A percentile compares a stretch with the other conserved stretches of the same genome.
Evolutionary conservation across 768 basidiomycete species (phyloP).

Genomic region (Boletus coccyginus): DNA sequence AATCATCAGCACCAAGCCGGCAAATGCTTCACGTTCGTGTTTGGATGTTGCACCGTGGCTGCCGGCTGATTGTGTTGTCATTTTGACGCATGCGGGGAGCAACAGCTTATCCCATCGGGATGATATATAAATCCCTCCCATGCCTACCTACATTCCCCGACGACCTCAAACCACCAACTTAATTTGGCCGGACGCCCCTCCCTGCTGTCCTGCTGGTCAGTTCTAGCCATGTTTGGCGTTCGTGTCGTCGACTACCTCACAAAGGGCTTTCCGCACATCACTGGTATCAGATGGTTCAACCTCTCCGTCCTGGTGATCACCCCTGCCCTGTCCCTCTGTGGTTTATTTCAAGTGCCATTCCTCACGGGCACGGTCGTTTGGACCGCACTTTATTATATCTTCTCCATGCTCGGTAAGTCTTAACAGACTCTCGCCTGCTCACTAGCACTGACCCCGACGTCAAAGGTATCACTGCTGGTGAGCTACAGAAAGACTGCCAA

Average conservation of each 20-base stretch:
- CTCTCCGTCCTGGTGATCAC: slow-evolving; percentile 66
- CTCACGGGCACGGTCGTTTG: slow-evolving; percentile 57
- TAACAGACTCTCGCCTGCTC: slow-evolving; percentile 2
- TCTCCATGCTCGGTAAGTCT: slow-evolving; percentile 76
- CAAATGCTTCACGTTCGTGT: slow-evolving; percentile 11
- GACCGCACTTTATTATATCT: slow-evolving; percentile 70
- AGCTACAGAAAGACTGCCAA: neutral
- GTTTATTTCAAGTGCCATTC: slow-evolving; percentile 48
- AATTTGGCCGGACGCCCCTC: neutral
- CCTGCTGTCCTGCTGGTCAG: slow-evolving; percentile 2
- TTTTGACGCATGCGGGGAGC: slow-evolving; percentile 13
- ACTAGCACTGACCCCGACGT: slow-evolving; percentile 10
- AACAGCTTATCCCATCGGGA: slow-evolving; percentile 20
- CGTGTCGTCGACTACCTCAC: slow-evolving; percentile 15
- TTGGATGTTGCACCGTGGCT: slow-evolving; percentile 19
- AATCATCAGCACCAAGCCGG: slow-evolving; percentile 1
- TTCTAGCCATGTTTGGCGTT: slow-evolving; percentile 6
- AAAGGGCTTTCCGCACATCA: slow-evolving; percentile 44
- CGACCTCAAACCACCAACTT: slow-evolving; percentile 10
- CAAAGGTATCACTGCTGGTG: slow-evolving; percentile 53
- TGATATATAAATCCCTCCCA: slow-evolving; percentile 26
- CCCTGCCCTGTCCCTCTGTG: slow-evolving; percentile 70
- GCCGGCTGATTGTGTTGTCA: slow-evolving; percentile 19
- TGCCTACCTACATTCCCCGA: slow-evolving; percentile 15
- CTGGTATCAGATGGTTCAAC: slow-evolving; percentile 75